phyloP scores from a whole-genome alignment of 1,139 yeast species.

The Tardiomyces digboiensis region DNA sequence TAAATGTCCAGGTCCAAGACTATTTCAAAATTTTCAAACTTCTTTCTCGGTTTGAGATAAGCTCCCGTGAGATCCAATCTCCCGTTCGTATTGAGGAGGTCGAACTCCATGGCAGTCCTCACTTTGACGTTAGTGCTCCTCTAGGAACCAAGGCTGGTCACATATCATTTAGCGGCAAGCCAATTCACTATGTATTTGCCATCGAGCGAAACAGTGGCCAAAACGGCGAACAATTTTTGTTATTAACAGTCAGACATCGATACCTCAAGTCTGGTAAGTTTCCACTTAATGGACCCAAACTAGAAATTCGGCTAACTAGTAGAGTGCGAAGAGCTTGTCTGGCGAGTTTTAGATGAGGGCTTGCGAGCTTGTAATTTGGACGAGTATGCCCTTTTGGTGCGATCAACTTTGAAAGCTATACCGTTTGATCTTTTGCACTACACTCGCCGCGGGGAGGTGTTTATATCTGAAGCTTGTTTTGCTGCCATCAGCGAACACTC shows the following conservation, averaged over 20 bases:
- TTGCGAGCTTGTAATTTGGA: neutral
- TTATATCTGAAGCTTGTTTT: neutral
- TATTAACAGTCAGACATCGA: slow-evolving; percentile 9
- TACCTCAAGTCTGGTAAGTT: slow-evolving; percentile 8
- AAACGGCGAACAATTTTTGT: slow-evolving; percentile 2
- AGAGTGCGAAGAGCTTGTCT: neutral
- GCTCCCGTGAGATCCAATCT: slow-evolving; percentile 40
- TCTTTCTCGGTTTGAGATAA: slow-evolving; percentile 55
- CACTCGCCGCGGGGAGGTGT: neutral
- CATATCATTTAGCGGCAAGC: slow-evolving; percentile 60
- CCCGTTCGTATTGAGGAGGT: slow-evolving; percentile 50
- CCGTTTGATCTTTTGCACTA: neutral
- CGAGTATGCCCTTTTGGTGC: neutral
- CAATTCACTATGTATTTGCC: slow-evolving; percentile 51
- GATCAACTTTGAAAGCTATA: neutral
- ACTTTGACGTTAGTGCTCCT: slow-evolving; percentile 33
- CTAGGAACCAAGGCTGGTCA: slow-evolving; percentile 24
- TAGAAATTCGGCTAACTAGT: neutral
- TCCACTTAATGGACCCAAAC: slow-evolving; percentile 6
- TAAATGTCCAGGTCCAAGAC: slow-evolving; percentile 54
- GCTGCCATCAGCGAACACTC: too few species aligned
- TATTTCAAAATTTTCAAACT: slow-evolving; percentile 44
- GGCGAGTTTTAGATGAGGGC: neutral
- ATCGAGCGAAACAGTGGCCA: slow-evolving; percentile 25
- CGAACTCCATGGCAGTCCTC: slow-evolving; percentile 31